phyloP scores from a whole-genome alignment of 805 yeast genomes.

The Yamadazyma nakazawae region DNA sequence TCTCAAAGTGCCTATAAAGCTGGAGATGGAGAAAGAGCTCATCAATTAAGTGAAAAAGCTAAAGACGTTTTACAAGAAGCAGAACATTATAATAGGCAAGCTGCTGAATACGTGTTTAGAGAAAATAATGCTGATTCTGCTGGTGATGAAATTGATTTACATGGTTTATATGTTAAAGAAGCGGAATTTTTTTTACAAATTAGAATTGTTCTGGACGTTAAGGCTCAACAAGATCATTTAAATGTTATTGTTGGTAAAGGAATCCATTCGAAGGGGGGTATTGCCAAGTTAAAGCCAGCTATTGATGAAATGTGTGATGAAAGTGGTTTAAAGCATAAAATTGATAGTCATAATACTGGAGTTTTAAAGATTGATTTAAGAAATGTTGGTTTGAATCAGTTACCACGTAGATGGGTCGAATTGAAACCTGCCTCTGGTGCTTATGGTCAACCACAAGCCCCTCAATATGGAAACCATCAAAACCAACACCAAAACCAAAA shows the following conservation, averaged over 20 bases:
- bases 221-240: constrained; percentile 56
- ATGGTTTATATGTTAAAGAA: constrained; percentile 87
- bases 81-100: constrained; percentile 68
- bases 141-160: constrained; percentile 85
- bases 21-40: constrained; percentile 75
- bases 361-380: constrained; percentile 67
- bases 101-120: constrained; percentile 85
- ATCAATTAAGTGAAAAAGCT: constrained; percentile 66
- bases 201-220: constrained; percentile 64
- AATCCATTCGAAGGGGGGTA: constrained; percentile 72
- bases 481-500: constrained; percentile 16
- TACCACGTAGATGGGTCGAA: constrained; percentile 33
- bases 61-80: constrained; percentile 58
- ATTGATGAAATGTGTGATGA: constrained; percentile 73
- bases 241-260: constrained; percentile 94
- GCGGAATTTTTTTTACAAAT: constrained; percentile 74
- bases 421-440: constrained; percentile 23
- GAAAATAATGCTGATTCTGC: constrained; percentile 88
- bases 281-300: constrained; percentile 88
- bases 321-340: constrained; percentile 54
- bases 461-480: constrained; percentile 18
- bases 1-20: constrained; percentile 74
- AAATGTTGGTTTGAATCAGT: constrained; percentile 21
- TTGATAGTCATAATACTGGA: constrained; percentile 75
- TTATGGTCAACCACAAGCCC: constrained; percentile 20